Base-by-base conservation (phyloP, 2,329 filamentous ascomycete genomes). In the Zymoseptoria tritici region DNA sequence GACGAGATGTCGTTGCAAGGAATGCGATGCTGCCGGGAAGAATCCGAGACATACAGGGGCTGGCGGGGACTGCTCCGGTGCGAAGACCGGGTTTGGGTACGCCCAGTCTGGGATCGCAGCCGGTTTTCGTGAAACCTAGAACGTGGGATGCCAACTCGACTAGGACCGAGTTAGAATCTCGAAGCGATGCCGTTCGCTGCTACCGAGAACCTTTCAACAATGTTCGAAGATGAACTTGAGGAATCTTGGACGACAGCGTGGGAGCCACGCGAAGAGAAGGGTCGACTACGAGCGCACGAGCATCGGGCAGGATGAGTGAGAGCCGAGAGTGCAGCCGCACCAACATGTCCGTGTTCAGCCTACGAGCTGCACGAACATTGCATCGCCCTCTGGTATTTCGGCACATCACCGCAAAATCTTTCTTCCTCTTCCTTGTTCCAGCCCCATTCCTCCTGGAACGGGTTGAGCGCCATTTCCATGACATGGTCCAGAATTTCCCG, bases 341-440 rank as follows among this genome's bases (percentile, higher is more conserved):
- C 20, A 9, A 26, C 3, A 6, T 13, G 16, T 54, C 2, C 31
- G 13, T 29, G 46, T 9, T 20, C 36, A 46, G 36, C 54, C 65
- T 79, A 96, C 22, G 93, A 97, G 73, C 91, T 96, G 76, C 94
- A 99, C 72, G 90, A 96, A 74, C 94, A 97, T 78, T 97, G 93
- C 83, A 96, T 85, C 36, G 89, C 89, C 66, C 90, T 83, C 75
- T 86, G 85, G 52, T 81, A 81, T 71, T 83, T 85, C 0, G 93
- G 93, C 57, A 96, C 90, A 75, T 97, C 91, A 2, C 89, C 88
- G 67, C 87, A 90, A 79, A 90, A 96, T 63, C 92, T 81, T 67
- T 86, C 81, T 73, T 96, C 93, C 71, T 96, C 90, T 16, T 85
- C 84, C 56, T 77, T 78, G 64, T 94, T 79, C 59, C 79, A 75